These are phyloP conservation scores for Scheffersomyces stambukii DNA, from an alignment of 1,139 yeast species.

Conservation along the genomic window DNA sequence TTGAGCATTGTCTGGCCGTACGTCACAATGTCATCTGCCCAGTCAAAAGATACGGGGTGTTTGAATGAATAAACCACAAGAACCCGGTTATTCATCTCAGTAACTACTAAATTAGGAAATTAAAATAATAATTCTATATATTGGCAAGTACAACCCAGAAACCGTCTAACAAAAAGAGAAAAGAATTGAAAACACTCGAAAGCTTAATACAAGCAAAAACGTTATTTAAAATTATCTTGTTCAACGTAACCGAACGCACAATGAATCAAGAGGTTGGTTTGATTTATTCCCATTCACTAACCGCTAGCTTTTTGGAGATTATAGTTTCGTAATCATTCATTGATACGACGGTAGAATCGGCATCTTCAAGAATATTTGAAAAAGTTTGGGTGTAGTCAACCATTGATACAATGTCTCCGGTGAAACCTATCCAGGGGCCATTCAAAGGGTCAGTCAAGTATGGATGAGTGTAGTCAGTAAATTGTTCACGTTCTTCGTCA, in stretches of 20 bases:
- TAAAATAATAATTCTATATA: no score
- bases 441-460: constrained; percentile 42
- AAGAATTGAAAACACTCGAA: neutral
- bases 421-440: constrained; percentile 59
- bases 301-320: constrained; percentile 28
- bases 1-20: no score
- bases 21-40: no score
- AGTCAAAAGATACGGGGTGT: no score
- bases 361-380: constrained; percentile 18
- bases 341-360: constrained; percentile 18
- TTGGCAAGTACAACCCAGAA: no score
- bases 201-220: neutral
- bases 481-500: constrained; percentile 54
- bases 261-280: constrained; percentile 1
- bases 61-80: no score
- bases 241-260: no score
- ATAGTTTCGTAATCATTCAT: constrained; percentile 23
- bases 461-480: constrained; percentile 50
- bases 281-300: constrained; percentile 45
- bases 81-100: no score
- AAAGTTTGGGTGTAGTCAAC: constrained; percentile 21
- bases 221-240: neutral
- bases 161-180: no score
- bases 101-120: no score
- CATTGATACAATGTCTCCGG: constrained; percentile 47